Base-by-base conservation (phyloP, 2,329 filamentous ascomycete species). In the Aschersonia sp. region DNA sequence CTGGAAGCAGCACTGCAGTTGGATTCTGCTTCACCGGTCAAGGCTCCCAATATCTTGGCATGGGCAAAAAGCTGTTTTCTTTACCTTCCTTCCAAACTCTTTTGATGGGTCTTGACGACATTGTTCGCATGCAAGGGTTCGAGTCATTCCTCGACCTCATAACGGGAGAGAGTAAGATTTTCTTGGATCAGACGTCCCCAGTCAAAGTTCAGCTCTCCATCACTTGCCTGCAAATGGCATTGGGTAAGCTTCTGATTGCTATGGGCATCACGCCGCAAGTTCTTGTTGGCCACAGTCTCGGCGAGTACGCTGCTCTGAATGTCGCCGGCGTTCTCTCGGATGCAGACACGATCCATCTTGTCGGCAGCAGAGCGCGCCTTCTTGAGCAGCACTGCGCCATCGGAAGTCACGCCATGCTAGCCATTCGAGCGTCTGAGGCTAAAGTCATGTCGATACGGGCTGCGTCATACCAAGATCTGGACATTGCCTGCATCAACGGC, bases 261-360 rank as follows among this genome's bases (percentile, higher is more conserved):
- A n/a, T 73, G 71, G 75, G 74, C 39, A 64, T 80, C 48, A 63
- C 60, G 42, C 76, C 76, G 2, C 69, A 72, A 12, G 74, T 67
- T 5, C 75, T 79, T 1, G 60, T 79, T 11, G 76, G 76, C 14
- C 76, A 79, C 61, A 85, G 80, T 55, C 66, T 87, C 31, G 83
- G 83, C 47, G 83, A 87, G 61, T 87, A 86, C 56, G 81, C 83
- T 39, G 83, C 83, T 41, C 73, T 87, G 9, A 73, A 84, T 56
- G 72, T 80, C 41, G 80, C 83, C 47, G 83, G 82, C 45, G 81
- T 87, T 12, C 68, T 87, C 32, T 84, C 81, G 14, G 79, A 76
- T 22, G 77, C 76, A 54, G 83, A 87, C 58, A 78, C 83, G 57
- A 75, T 90, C 48, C 81, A 80, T 53, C 70, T 89, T 1, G 82